Base-by-base conservation (phyloP, 2,329 filamentous ascomycete species). In the Colletotrichum coccodes region DNA sequence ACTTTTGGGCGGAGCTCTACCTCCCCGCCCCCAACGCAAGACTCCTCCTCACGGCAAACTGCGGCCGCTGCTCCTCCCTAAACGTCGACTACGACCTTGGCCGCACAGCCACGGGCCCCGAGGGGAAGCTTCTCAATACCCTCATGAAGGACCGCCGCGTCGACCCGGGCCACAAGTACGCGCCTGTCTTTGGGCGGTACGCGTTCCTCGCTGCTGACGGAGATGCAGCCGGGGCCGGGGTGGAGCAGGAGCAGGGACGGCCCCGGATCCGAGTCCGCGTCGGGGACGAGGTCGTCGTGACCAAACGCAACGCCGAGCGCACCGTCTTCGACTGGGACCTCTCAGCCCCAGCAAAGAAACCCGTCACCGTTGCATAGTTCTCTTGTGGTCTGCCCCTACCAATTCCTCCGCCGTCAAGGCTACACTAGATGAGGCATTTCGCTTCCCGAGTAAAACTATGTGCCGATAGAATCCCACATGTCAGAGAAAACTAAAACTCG, bases 61-160 rank as follows among this genome's bases (percentile, higher is more conserved):
- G 92, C 76, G 86, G 84, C 38, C 84, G 92, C 44, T 95, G 92
- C 77, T 80, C 83, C 34, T 92, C 90, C 69, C 81, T 94, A 70
- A 94, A 93, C 78, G 87, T 94, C 66, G 90, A 94, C 79, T 93
- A 92, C 75, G 76, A 80, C 26, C 92, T 89, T 0, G 92, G 92
- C 7, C 85, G 84, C 57, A 80, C 83, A 47, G 88, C 86, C 0
- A 79, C 80, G 1, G 89, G 88, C 2, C 87, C 89, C 73, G 77
- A 81, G 40, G 90, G 89, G n/a, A 82, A 80, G 44, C 85, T 92
- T 18, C 80, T 94, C 71, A 94, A 93, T 82, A 89, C 90, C 74
- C 79, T 95, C 73, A 90, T 90, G 85, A 86, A 84, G 59, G 90
- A 94, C 78, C 85, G 92, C 23, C 85, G 92, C 64, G 91, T 94